Conservation (phyloP, 163 green algal genomes). For the Coccomyxa subellipsoidea region DNA sequence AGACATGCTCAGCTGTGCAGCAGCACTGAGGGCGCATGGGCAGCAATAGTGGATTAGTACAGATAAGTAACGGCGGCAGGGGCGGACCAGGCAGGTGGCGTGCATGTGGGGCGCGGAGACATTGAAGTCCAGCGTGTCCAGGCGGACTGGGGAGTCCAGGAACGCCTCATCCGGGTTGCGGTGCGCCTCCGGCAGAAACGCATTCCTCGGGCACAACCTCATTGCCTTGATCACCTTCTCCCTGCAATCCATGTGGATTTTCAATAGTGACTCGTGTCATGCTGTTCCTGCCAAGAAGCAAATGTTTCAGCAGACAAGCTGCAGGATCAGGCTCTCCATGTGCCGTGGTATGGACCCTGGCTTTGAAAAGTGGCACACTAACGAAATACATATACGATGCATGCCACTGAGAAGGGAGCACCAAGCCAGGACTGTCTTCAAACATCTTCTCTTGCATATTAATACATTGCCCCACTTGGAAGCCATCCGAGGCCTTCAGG, state of each 20-base stretch:
- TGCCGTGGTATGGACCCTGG: neutral
- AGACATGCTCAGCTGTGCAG: too few species aligned
- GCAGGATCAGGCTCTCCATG: neutral
- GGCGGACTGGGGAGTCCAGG: constrained; percentile 2
- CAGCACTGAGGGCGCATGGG: too few species aligned
- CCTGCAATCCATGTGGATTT: constrained; percentile 17
- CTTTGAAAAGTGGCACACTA: neutral
- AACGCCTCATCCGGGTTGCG: neutral
- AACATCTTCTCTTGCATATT: too few species aligned
- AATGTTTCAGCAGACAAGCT: too few species aligned
- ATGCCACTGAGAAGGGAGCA: neutral
- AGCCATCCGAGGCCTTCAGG: too few species aligned
- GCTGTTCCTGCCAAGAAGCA: neutral
- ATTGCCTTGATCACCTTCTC: constrained; percentile 45
- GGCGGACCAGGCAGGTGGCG: constrained; percentile 48
- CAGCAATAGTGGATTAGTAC: too few species aligned
- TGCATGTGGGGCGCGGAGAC: constrained; percentile 71
- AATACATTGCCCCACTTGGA: too few species aligned
- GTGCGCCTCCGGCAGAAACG: constrained; percentile 45
- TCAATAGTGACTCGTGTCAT: neutral
- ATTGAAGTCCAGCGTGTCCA: constrained; percentile 43
- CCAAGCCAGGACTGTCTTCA: neutral
- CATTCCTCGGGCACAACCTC: constrained; percentile 34
- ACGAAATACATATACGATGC: neutral
- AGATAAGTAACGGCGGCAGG: too few species aligned